A percentile compares a stretch with the other conserved stretches of the same genome.
Evolutionary conservation across 2,329 filamentous ascomycete genomes (phyloP).

Genomic region (Neonectria ditissima): DNA sequence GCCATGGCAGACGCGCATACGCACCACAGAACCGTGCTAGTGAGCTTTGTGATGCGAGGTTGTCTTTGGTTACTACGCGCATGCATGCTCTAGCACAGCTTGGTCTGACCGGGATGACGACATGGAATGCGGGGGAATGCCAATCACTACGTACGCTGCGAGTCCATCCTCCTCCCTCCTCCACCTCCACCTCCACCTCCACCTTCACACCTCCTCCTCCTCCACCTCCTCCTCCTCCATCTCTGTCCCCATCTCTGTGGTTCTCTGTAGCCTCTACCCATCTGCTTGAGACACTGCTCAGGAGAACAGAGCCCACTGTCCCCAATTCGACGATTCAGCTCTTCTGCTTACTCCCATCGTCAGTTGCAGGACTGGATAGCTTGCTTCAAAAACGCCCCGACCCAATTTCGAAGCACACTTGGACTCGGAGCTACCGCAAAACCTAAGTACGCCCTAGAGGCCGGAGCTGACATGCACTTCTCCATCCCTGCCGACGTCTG

Average conservation of each 20-base stretch:
- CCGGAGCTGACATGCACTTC: conserved; percentile 5
- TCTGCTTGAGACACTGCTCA: conserved; percentile 2
- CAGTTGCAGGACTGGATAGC: neutral
- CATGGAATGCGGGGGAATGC: conserved; percentile 51
- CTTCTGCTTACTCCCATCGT: neutral
- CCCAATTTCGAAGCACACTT: neutral
- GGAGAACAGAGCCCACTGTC: neutral
- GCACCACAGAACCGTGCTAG: conserved; percentile 14
- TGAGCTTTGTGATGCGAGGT: conserved; percentile 26
- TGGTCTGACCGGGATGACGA: conserved; percentile 47
- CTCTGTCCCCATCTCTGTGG: conserved; percentile 2
- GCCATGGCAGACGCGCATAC: neutral
- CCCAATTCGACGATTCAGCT: neutral
- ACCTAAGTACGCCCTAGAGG: neutral
- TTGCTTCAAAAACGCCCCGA: neutral
- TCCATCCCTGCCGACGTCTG: conserved; percentile 13
- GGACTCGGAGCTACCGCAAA: neutral
- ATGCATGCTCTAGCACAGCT: conserved; percentile 40
- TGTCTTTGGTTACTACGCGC: conserved; percentile 37
- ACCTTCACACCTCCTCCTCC: neutral
- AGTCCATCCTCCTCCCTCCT: conserved; percentile 27
- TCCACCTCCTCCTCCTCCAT: conserved; percentile 12
- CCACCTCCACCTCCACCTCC: conserved; percentile 5
- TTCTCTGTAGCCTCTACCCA: neutral
- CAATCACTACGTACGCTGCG: conserved; percentile 23